phyloP scores from a whole-genome alignment of 2,329 filamentous ascomycete species.

The Penicillium sp. region DNA sequence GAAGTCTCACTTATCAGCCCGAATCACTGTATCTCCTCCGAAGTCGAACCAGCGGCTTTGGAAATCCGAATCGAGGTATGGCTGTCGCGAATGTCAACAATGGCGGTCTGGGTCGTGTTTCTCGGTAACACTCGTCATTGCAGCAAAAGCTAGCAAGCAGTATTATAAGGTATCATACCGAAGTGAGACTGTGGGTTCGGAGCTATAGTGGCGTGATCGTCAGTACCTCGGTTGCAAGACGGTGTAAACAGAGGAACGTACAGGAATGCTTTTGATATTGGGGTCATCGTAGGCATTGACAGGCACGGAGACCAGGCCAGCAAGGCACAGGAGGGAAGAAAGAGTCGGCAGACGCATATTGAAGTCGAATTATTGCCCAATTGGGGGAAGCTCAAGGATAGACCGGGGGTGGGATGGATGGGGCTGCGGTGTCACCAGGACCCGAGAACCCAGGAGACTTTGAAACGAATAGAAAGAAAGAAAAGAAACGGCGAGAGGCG shows the following conservation, averaged over 20 bases:
- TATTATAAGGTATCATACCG: constrained; percentile 57
- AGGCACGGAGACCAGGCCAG: constrained; percentile 34
- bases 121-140: background rate
- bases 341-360: constrained; percentile 37
- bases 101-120: background rate
- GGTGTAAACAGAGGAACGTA: constrained; percentile 42
- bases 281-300: constrained; percentile 48
- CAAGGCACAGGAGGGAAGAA: constrained; percentile 37
- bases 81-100: constrained; percentile 54
- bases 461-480: background rate
- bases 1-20: constrained; percentile 58
- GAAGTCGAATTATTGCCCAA: constrained; percentile 16
- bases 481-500: background rate
- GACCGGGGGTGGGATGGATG: constrained; percentile 19
- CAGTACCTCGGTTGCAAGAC: constrained; percentile 13
- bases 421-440: constrained; percentile 25
- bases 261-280: constrained; percentile 66
- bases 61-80: constrained; percentile 97
- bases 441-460: constrained; percentile 14
- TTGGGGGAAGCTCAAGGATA: constrained; percentile 19
- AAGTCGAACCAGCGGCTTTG: constrained; percentile 99
- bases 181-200: constrained; percentile 79
- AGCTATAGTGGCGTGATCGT: constrained; percentile 56
- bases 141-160: background rate
- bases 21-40: constrained; percentile 88